Evolutionary conservation across 345 rosid species (phyloP).

Genomic region (Murraya koenigii): DNA sequence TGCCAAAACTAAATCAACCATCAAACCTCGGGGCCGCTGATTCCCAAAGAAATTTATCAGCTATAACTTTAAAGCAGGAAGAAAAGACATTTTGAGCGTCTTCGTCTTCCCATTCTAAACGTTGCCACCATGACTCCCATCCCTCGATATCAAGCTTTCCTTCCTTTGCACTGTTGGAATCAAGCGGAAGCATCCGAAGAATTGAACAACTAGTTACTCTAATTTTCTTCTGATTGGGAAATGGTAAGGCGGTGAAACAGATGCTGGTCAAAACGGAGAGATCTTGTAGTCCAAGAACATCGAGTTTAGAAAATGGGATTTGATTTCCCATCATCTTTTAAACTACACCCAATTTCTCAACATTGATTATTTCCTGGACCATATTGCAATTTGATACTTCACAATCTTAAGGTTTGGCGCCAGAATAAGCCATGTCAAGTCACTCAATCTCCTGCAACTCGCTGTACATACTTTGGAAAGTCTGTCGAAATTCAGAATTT

Average conservation of each 20-base stretch:
- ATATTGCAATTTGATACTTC: background rate
- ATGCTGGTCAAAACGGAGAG: constrained; percentile 3
- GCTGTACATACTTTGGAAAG: background rate
- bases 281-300: background rate
- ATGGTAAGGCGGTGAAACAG: constrained; percentile 9
- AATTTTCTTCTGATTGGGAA: constrained; percentile 2
- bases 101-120: background rate
- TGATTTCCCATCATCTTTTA: too few relatives aligned
- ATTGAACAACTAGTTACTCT: background rate
- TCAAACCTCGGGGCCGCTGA: too few relatives aligned
- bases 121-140: constrained; percentile 6
- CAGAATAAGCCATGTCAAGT: constrained; percentile 21
- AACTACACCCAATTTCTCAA: background rate
- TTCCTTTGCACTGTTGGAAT: constrained; percentile 18
- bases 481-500: background rate
- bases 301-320: constrained; percentile 18
- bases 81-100: background rate
- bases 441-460: background rate
- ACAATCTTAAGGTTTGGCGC: constrained; percentile 13
- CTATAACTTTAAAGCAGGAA: too few relatives aligned
- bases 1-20: too few relatives aligned
- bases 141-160: constrained; percentile 4
- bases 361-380: constrained; percentile 20
- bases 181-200: constrained; percentile 28
- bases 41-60: too few relatives aligned